These are phyloP conservation scores for Astrothelium macrocarpum DNA, from an alignment of 495 filamentous ascomycete species.

Conservation along the genomic window DNA sequence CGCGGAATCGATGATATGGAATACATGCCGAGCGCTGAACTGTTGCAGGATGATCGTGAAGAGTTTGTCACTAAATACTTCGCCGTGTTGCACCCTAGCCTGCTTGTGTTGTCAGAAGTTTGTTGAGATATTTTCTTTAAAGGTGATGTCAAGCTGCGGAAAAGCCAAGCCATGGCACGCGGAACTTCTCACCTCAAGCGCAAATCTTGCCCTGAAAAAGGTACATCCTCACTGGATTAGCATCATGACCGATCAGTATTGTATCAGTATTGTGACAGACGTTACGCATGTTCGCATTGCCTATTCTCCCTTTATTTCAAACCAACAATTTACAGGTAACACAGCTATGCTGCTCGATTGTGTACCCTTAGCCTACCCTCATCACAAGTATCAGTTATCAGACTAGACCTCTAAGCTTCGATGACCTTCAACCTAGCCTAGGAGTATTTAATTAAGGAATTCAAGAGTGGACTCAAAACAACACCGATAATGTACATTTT, in stretches of 20 bases:
- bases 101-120: no score
- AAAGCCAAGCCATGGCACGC: no score
- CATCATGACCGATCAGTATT: neutral
- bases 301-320: neutral
- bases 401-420: neutral
- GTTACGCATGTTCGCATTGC: neutral
- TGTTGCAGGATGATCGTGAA: no score
- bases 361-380: neutral
- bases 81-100: no score
- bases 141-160: no score
- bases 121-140: no score
- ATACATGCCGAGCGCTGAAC: no score
- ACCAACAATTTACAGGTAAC: neutral
- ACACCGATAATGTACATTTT: neutral
- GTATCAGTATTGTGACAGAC: neutral
- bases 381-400: neutral
- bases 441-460: neutral
- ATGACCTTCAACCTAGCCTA: neutral
- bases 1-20: no score
- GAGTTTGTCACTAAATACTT: no score
- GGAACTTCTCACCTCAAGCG: neutral
- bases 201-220: neutral
- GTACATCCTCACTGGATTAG: neutral
- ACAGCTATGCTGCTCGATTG: neutral
- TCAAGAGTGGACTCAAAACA: neutral